These are phyloP conservation scores for Striga asiatica DNA, from an alignment of 257 asterid species.

Conservation along the genomic window DNA sequence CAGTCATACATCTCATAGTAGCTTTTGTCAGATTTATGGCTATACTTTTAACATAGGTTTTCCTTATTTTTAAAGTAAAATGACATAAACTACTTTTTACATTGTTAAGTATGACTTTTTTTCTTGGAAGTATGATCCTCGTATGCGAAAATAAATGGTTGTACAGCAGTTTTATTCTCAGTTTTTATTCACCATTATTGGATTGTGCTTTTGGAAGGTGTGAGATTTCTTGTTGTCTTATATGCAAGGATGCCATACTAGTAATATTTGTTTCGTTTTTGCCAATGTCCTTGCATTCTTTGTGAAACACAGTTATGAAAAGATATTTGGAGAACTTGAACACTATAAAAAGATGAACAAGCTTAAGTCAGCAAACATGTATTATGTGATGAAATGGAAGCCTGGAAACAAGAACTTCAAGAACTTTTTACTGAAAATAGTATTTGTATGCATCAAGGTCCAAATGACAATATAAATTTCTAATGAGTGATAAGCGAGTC, in stretches of 20 bases:
- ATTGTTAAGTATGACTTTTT: too few relatives aligned
- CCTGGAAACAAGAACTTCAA: not conserved
- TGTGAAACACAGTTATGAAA: not conserved
- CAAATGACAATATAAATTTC: too few relatives aligned
- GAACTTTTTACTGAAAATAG: not conserved
- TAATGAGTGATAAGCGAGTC: too few relatives aligned
- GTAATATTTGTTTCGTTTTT: too few relatives aligned
- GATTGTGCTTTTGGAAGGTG: not conserved
- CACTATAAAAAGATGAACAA: not conserved
- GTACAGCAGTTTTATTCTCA: not conserved
- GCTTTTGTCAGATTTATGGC: too few relatives aligned
- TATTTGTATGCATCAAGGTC: not conserved
- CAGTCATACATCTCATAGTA: too few relatives aligned
- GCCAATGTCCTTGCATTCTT: not conserved
- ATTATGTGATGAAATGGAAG: not conserved
- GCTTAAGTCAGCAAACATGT: not conserved
- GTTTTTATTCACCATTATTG: not conserved
- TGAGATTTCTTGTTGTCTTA: not conserved
- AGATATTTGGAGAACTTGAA: not conserved
- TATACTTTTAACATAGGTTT: too few relatives aligned
- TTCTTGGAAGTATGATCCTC: too few relatives aligned
- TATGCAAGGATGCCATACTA: not conserved
- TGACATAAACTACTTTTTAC: too few relatives aligned
- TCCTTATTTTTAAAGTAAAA: too few relatives aligned
- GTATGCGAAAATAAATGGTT: too few relatives aligned